These are phyloP conservation scores for Leccinum variicolor DNA, from an alignment of 768 basidiomycete genomes.

Conservation along the genomic window DNA sequence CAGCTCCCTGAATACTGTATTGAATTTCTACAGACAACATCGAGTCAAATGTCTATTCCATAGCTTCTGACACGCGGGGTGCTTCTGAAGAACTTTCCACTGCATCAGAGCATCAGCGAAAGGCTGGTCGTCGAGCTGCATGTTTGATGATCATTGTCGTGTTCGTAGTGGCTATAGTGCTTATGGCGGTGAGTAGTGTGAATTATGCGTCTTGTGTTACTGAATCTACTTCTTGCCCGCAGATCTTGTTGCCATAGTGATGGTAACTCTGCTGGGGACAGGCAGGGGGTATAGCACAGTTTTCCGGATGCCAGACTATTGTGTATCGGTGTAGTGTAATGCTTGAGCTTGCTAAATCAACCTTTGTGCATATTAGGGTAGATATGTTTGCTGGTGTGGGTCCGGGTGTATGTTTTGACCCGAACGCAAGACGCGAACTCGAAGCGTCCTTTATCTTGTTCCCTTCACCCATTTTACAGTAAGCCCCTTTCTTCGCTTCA, in stretches of 20 bases:
- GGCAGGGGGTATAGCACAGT: too few relatives aligned
- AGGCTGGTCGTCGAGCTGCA: constrained; percentile 84
- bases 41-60: constrained; percentile 86
- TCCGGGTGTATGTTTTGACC: neutral
- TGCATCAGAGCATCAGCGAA: constrained; percentile 92
- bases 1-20: neutral
- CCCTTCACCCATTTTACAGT: neutral
- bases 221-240: neutral
- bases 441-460: neutral
- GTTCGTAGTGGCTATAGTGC: constrained; percentile 82
- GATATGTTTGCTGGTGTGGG: neutral
- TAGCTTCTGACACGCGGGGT: constrained; percentile 75
- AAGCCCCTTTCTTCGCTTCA: neutral
- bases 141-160: constrained; percentile 88
- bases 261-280: neutral
- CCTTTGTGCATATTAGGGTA: too few relatives aligned
- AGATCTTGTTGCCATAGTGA: constrained; percentile 27
- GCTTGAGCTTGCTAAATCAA: neutral
- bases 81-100: constrained; percentile 85
- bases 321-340: neutral
- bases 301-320: neutral
- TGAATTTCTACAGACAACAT: constrained; percentile 71
- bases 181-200: constrained; percentile 77
- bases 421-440: neutral
- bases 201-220: neutral